Conservation (phyloP, 1,284 basidiomycete genomes). For the Pyrrhoderma lamaoense region DNA sequence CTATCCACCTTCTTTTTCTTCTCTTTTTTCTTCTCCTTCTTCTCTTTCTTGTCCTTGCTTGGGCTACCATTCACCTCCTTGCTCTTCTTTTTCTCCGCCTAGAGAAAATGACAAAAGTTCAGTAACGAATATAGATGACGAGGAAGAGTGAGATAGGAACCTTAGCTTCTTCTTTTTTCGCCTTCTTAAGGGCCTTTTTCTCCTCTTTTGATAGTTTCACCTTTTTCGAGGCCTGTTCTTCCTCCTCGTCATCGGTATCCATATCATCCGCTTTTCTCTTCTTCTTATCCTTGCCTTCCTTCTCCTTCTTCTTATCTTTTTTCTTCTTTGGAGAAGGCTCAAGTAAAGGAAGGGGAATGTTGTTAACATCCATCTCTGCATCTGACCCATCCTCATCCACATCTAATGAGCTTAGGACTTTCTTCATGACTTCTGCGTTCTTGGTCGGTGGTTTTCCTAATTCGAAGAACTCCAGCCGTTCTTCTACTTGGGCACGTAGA, state of each 20-base stretch:
- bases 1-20: not conserved
- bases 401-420: slow-evolving; percentile 75
- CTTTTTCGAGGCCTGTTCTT: slow-evolving; percentile 57
- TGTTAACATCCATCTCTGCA: slow-evolving; percentile 51
- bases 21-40: not conserved
- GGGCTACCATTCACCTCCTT: not conserved
- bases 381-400: slow-evolving; percentile 66
- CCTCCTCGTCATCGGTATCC: slow-evolving; percentile 50
- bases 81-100: not conserved
- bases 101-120: not conserved
- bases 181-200: slow-evolving; percentile 76
- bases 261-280: slow-evolving; percentile 57
- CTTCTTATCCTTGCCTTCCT: slow-evolving; percentile 49
- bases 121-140: not conserved
- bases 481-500: slow-evolving; percentile 90
- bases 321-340: slow-evolving; percentile 41
- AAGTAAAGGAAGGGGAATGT: slow-evolving; percentile 46
- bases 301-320: slow-evolving; percentile 51
- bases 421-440: slow-evolving; percentile 47
- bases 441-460: slow-evolving; percentile 56
- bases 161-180: slow-evolving; percentile 52
- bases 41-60: not conserved
- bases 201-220: slow-evolving; percentile 74
- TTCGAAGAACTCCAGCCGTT: slow-evolving; percentile 93
- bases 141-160: slow-evolving; percentile 21